Base-by-base conservation (phyloP, 2,329 filamentous ascomycete species). In the Exophiala sideris region DNA sequence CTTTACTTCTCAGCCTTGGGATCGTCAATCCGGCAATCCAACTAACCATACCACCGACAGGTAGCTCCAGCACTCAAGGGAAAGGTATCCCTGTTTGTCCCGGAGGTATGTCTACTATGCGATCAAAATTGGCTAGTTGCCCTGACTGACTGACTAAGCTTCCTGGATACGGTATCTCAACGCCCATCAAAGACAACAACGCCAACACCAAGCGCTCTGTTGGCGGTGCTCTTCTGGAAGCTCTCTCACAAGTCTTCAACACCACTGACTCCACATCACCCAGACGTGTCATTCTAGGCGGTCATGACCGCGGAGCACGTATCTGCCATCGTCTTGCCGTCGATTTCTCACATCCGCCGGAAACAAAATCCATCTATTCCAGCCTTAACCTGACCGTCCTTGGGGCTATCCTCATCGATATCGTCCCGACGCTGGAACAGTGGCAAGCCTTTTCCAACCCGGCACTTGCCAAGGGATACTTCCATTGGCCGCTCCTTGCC, bases 401-500 rank as follows among this genome's bases (percentile, higher is more conserved):
- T 2, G 73, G 73, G 6, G 66, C 70, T 1, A 67, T 74, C 16
- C 60, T 80, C 11, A 65, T 79, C 14, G 78, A 80, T 62, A 79
- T 79, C 54, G 70, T 80, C 2, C 78, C 76, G 5, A 78, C 76
- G 5, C 61, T 69, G 16, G 66, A 68, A 3, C 76, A 79, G 66
- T 80, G 76, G 73, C 56, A 64, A 4, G 66, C 65, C 2, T 75
- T 78, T 56, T 51, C 67, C 5, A 61, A 72, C 47, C 70, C 75
- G 7, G 58, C 59, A 1, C 68, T 70, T 14, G 64, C 67, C n/a
- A 62, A 63, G 4, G 67, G 66, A 1, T 75, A 73, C 61, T 79
- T 74, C 63, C 77, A 80, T 66, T 80, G 78, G 78, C 70, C 77
- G 2, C 71, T 81, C 36, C 69, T 81, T 6, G 77, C 78, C 9